phyloP scores from a whole-genome alignment of 257 asterid genomes.

The Cinchona pubescens region DNA sequence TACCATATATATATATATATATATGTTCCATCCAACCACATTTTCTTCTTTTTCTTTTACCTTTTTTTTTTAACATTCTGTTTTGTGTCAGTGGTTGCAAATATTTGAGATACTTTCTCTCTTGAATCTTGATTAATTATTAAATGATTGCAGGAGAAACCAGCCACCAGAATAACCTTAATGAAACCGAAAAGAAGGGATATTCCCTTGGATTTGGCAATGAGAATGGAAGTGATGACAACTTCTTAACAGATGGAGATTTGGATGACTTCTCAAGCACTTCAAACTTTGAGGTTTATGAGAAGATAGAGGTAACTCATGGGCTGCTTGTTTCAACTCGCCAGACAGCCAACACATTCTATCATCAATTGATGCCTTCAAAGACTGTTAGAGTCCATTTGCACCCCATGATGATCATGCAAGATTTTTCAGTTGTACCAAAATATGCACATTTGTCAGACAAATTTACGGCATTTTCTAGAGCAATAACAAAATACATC shows the following conservation, averaged over 20 bases:
- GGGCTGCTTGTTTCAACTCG: constrained; percentile 42
- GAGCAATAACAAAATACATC: constrained; percentile 15
- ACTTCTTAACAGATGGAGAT: constrained; percentile 29
- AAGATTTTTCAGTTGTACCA: constrained; percentile 8
- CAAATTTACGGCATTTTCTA: constrained; percentile 22
- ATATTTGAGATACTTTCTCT: background rate
- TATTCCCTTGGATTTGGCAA: constrained; percentile 28
- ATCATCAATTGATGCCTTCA: constrained; percentile 45
- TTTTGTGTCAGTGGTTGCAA: background rate
- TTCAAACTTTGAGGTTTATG: constrained; percentile 38
- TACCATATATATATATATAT: too few relatives aligned
- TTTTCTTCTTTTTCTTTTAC: too few relatives aligned
- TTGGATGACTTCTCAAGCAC: constrained; percentile 32
- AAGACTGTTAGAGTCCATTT: constrained; percentile 32
- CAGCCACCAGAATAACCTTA: constrained; percentile 22
- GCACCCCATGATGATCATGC: constrained; percentile 27
- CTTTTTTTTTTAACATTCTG: background rate
- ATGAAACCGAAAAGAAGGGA: constrained; percentile 19
- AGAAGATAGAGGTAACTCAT: constrained; percentile 37
- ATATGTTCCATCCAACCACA: background rate
- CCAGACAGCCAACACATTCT: constrained; percentile 37
- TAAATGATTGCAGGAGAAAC: constrained; percentile 32
- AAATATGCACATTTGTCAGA: background rate
- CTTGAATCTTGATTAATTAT: background rate
- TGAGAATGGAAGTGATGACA: constrained; percentile 22